These are phyloP conservation scores for Lipomyces mesembrius DNA, from an alignment of 805 yeast species.

Conservation along the genomic window DNA sequence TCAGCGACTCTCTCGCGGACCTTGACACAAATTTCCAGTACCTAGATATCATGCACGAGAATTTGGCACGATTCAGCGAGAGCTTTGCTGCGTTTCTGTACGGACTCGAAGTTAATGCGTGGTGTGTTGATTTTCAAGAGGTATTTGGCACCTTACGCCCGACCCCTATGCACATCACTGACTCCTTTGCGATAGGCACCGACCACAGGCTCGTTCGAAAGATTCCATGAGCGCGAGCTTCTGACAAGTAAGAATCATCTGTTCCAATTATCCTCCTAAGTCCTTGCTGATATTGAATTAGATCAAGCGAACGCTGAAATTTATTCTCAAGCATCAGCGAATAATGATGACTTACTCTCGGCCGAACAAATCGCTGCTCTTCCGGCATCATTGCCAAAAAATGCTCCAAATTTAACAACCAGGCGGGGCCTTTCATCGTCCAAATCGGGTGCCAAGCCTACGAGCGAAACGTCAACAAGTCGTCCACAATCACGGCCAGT, in stretches of 20 bases:
- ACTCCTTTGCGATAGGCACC: constrained; percentile 28
- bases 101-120: constrained; percentile 82
- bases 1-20: constrained; percentile 49
- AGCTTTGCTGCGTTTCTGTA: constrained; percentile 75
- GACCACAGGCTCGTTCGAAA: constrained; percentile 26
- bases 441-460: not conserved
- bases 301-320: not conserved
- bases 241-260: constrained; percentile 15
- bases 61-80: constrained; percentile 71
- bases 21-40: constrained; percentile 64
- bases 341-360: not conserved
- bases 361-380: not conserved
- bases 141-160: constrained; percentile 4
- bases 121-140: constrained; percentile 74
- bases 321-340: not conserved
- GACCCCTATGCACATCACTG: too few relatives aligned
- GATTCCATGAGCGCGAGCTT: constrained; percentile 20
- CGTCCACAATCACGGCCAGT: not conserved
- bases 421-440: not conserved
- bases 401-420: not conserved
- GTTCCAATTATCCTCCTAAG: not conserved
- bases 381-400: not conserved
- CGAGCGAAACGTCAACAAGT: not conserved
- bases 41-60: constrained; percentile 63
- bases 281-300: not conserved